Evolutionary conservation across 2,329 filamentous ascomycete species (phyloP), one percentile per base, ranked within the genome.

Genomic region (Periglandula ipomoeae): DNA sequence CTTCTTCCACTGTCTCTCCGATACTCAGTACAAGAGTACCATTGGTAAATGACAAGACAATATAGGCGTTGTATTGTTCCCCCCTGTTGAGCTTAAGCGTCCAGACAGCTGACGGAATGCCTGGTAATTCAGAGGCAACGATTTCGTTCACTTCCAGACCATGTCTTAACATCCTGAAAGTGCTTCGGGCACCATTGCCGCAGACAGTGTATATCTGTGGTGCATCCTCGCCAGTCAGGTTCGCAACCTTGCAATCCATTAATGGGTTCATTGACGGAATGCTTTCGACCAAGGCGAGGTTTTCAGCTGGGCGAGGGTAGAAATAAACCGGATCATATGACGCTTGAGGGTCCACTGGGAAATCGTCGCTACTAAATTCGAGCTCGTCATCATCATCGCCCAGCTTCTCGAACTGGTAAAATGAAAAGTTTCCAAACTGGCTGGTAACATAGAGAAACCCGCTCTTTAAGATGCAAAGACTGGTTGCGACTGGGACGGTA

Each of bases 331-430:
- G 87, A 3, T 82, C 77, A 55, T 89, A 89, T 0, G 81, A 69
- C 17, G 84, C 81, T 6, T 74, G 75, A 0, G 86, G 80, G 58
- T 96, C 89, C 0, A 84, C 77, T 1, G 89, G 84, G 55, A 86
- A 95, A 53, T 86, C 75, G 47, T 93, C 88, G 65, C 90, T 96
- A 23, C 74, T 77, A 59, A 90, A 96, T 61, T 95, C 86, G 1
- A 82, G 75, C 65, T 97, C 89, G 2, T 95, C 86, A 53, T 95
- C 89, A 58, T 97, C 91, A 53, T 98, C 93, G 38, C 91, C 94
- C 6, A 99, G 80, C 61, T 95, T 95, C 65, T 96, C 89, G 53
- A 99, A 95, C 63, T 97, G 91, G 66, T 97, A 98, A 57, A 98
- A 89, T 52, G 89, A 82, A 62, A 94, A 87, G 63, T 96, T 93